A percentile compares a stretch with the other conserved stretches of the same genome.
These are phyloP conservation scores for Leccinum olivaceopallidum DNA, from an alignment of 768 basidiomycete genomes.

Conservation along the genomic window DNA sequence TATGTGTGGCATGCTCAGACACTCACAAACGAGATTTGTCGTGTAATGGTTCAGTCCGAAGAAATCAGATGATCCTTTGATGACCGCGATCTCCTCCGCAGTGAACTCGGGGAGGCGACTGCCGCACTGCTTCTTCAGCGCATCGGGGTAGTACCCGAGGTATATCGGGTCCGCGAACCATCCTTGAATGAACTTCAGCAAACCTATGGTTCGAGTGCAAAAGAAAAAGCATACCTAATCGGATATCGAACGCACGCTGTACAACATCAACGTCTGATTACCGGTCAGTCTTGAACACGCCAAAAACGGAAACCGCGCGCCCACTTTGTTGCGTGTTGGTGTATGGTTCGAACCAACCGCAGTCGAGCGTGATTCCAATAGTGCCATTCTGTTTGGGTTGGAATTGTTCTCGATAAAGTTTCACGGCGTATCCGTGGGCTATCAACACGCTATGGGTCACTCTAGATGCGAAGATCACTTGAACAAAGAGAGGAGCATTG, in stretches of 20 bases:
- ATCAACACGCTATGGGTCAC: slow-evolving; percentile 70
- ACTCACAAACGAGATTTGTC: slow-evolving; percentile 64
- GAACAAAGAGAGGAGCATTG: neutral
- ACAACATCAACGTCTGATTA: slow-evolving; percentile 63
- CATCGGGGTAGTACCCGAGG: slow-evolving; percentile 68
- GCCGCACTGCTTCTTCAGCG: slow-evolving; percentile 57
- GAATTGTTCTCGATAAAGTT: slow-evolving; percentile 69
- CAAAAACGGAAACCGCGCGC: neutral
- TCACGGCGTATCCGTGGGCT: slow-evolving; percentile 69
- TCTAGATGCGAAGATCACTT: slow-evolving; percentile 35
- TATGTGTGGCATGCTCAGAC: neutral
- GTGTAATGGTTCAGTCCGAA: slow-evolving; percentile 81
- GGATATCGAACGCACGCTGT: slow-evolving; percentile 72
- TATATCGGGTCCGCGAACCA: slow-evolving; percentile 77
- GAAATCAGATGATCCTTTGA: slow-evolving; percentile 71
- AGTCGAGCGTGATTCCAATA: slow-evolving; percentile 81
- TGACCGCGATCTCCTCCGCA: slow-evolving; percentile 53
- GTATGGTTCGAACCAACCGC: slow-evolving; percentile 75
- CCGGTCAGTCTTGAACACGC: neutral
- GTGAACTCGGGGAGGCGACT: slow-evolving; percentile 64
- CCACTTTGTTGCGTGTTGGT: slow-evolving; percentile 68
- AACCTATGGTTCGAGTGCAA: slow-evolving; percentile 24
- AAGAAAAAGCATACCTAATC: slow-evolving; percentile 57
- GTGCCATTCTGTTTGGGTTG: slow-evolving; percentile 61
- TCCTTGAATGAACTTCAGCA: slow-evolving; percentile 39